Conservation (phyloP, 441 rosid genomes). For the Pelargonium myrrhifolium region DNA sequence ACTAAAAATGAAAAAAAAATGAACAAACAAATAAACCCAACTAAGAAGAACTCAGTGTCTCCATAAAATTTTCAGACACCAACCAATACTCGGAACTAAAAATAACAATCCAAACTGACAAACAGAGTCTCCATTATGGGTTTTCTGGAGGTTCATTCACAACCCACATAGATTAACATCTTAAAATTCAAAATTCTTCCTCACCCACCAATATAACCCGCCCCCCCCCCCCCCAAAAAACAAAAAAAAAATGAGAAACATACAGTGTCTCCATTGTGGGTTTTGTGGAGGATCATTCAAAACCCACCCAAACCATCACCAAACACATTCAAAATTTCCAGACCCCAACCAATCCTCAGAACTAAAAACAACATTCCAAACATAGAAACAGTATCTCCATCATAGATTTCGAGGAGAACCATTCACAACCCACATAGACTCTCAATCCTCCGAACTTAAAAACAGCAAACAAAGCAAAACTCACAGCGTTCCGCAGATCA, state of each 20-base stretch:
- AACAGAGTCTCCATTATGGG: background rate
- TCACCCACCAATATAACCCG: background rate
- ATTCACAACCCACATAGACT: background rate
- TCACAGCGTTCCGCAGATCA: conserved; percentile 83
- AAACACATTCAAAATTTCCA: background rate
- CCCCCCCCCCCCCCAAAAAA: too few species aligned
- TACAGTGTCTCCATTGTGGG: background rate
- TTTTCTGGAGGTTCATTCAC: background rate
- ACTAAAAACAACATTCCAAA: background rate
- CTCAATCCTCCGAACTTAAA: background rate
- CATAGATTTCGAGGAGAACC: background rate
- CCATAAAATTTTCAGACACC: too few species aligned
- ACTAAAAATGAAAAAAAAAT: too few species aligned
- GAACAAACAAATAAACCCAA: too few species aligned
- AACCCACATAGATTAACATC: background rate
- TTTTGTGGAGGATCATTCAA: background rate
- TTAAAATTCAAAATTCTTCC: background rate
- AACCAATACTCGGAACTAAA: too few species aligned
- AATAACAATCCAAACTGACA: too few species aligned
- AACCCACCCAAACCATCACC: background rate
- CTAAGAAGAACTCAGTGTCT: too few species aligned
- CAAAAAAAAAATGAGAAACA: background rate
- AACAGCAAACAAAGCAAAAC: too few species aligned
- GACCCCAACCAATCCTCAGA: background rate
- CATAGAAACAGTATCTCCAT: background rate